Evolutionary conservation across 1,139 yeast species (phyloP).

Genomic region (Suhomyces atakaporum): DNA sequence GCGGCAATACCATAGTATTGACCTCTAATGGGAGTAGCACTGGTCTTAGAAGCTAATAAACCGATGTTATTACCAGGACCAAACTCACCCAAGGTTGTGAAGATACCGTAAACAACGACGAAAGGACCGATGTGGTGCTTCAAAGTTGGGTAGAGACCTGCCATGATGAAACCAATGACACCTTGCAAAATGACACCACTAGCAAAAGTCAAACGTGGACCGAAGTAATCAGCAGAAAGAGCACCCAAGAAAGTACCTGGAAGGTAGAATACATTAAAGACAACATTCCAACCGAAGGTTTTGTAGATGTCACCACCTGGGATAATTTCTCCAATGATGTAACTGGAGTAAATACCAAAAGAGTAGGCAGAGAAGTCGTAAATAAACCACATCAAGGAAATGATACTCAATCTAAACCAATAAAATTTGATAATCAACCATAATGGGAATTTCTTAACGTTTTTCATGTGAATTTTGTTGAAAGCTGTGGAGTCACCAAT

Average conservation of each 20-base stretch:
- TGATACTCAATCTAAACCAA: slow-evolving; percentile 75
- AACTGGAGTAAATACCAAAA: slow-evolving; percentile 79
- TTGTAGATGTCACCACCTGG: slow-evolving; percentile 66
- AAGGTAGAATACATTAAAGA: slow-evolving; percentile 80
- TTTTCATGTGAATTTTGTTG: slow-evolving; percentile 68
- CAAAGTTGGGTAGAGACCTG: slow-evolving; percentile 62
- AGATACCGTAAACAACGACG: slow-evolving; percentile 84
- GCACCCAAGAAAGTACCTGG: slow-evolving; percentile 93
- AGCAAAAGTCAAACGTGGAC: slow-evolving; percentile 78
- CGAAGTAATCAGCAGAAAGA: slow-evolving; percentile 75
- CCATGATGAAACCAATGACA: slow-evolving; percentile 82
- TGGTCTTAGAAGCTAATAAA: slow-evolving; percentile 79
- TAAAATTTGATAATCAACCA: slow-evolving; percentile 72
- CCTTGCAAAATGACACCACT: slow-evolving; percentile 75
- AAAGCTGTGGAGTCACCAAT: slow-evolving; percentile 74
- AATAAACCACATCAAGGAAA: slow-evolving; percentile 83
- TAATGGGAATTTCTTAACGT: slow-evolving; percentile 62
- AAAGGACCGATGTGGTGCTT: slow-evolving; percentile 70
- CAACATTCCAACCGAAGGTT: slow-evolving; percentile 91
- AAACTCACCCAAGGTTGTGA: slow-evolving; percentile 84
- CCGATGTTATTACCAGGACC: slow-evolving; percentile 96
- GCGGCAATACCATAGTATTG: slow-evolving; percentile 91
- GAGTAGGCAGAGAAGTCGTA: slow-evolving; percentile 89
- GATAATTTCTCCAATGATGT: slow-evolving; percentile 60
- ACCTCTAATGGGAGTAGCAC: slow-evolving; percentile 87